Evolutionary conservation across 1,284 basidiomycete species (phyloP).

Genomic region (Meripilus lineatus): DNA sequence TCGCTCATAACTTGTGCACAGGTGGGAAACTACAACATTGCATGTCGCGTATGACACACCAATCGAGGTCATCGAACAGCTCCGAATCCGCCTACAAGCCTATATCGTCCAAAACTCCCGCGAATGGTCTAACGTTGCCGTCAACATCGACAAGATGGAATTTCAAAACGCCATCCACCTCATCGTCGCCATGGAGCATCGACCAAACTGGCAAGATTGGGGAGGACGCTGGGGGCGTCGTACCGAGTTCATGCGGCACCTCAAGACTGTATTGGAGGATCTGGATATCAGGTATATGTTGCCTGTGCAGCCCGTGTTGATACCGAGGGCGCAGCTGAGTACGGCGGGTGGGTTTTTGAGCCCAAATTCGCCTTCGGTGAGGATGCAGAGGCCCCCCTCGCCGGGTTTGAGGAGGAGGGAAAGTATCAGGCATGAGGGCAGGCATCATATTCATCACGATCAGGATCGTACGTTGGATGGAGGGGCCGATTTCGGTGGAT

Average conservation of each 20-base stretch:
- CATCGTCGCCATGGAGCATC: constrained; percentile 73
- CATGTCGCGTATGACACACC: constrained; percentile 64
- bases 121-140: constrained; percentile 61
- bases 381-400: no score
- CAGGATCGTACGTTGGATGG: no score
- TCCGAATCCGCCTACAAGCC: constrained; percentile 51
- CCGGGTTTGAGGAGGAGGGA: no score
- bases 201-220: constrained; percentile 86
- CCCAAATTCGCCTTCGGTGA: no score
- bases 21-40: constrained; percentile 75
- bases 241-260: constrained; percentile 66
- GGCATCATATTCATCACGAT: no score
- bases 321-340: no score
- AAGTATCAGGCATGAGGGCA: no score
- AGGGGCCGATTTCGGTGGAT: no score
- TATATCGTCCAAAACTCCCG: constrained; percentile 67
- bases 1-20: constrained; percentile 24
- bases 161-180: constrained; percentile 68
- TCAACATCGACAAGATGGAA: constrained; percentile 76
- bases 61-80: constrained; percentile 63
- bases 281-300: constrained; percentile 66
- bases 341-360: no score
- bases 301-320: constrained; percentile 66
- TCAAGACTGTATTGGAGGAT: constrained; percentile 67
- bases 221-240: constrained; percentile 71